Base-by-base conservation (phyloP, 2,329 filamentous ascomycete genomes). In the Diatrype stigma region DNA sequence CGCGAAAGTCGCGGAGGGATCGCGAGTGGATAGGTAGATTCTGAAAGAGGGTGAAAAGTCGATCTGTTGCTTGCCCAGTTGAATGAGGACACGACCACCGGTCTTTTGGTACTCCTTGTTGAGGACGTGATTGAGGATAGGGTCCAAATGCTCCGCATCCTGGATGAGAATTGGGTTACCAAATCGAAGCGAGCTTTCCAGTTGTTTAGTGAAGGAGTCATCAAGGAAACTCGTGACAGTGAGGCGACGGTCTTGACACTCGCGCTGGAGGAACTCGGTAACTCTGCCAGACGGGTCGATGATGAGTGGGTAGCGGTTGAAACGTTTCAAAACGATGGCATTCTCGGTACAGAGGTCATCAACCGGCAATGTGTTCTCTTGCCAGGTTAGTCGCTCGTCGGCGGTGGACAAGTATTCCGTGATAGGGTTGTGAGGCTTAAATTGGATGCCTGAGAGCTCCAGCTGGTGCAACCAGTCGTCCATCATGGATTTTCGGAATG, bases 51-150 rank as follows among this genome's bases (percentile, higher is more conserved):
- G 93, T 47, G 94, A 99, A 73, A 99, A 99, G 70, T 99, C 94
- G 59, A 99, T 99, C 72, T 99, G 92, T 71, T 99, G 95, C 72
- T 94, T 96, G 64, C 94, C 94, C 38, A 99, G 88, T 71, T 99
- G 94, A 57, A 99, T 99, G 48, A 99, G 84, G 44, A 97, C 93
- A 80, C 94, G 93, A 21, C 94, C 94, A 60, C 94, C 94, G 26
- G 95, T 99, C 75, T 92, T 95, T 72, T 99, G 95, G 70, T 99
- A 99, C 67, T 99, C 94, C 70, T 99, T 99, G 76, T 99, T 99
- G 71, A 99, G 84, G 50, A 99, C 93, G 63, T 99, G 94, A 66
- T 97, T 99, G 62, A 99, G 85, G 53, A 99, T 92, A 0, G 95
- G 95, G 65, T 99, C 94, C 51, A 99, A 76, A 67, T 99, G 89